phyloP scores from a whole-genome alignment of 176 grass and related monocot species.

The Aegilops tauschii region DNA sequence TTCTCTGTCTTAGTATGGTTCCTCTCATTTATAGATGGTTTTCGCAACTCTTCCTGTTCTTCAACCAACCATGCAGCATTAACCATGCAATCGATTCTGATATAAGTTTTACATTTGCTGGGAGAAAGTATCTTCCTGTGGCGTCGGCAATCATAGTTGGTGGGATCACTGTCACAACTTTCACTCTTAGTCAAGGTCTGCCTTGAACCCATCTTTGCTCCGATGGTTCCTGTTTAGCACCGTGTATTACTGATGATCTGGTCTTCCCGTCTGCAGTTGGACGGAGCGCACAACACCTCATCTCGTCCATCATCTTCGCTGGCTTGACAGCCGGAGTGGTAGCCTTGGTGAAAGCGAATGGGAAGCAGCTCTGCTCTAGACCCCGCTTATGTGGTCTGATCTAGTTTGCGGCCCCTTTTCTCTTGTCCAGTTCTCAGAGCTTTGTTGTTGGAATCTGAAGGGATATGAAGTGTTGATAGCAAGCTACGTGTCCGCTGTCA shows the following conservation, averaged over 20 bases:
- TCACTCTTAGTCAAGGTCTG: constrained; percentile 91
- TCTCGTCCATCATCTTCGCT: constrained; percentile 59
- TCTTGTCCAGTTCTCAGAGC: not conserved
- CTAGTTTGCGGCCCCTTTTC: constrained; percentile 23
- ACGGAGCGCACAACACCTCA: constrained; percentile 52
- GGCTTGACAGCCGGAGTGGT: constrained; percentile 79
- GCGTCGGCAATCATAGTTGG: constrained; percentile 87
- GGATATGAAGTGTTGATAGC: not conserved
- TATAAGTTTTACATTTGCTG: constrained; percentile 1
- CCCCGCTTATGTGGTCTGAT: constrained; percentile 78
- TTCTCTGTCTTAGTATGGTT: not conserved
- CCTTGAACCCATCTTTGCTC: not conserved
- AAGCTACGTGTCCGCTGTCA: not conserved
- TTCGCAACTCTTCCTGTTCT: not conserved
- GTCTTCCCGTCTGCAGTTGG: constrained; percentile 41
- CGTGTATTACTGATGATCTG: not conserved
- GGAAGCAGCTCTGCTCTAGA: constrained; percentile 89
- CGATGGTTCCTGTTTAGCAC: not conserved
- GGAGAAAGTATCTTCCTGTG: constrained; percentile 76
- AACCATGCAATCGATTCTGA: not conserved
- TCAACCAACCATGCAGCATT: not conserved
- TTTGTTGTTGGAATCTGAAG: not conserved
- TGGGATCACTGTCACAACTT: constrained; percentile 76
- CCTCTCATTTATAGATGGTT: not conserved
- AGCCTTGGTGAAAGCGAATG: constrained; percentile 90